These are phyloP conservation scores for Pichia deserticola DNA, from an alignment of 805 yeast species.

Conservation along the genomic window DNA sequence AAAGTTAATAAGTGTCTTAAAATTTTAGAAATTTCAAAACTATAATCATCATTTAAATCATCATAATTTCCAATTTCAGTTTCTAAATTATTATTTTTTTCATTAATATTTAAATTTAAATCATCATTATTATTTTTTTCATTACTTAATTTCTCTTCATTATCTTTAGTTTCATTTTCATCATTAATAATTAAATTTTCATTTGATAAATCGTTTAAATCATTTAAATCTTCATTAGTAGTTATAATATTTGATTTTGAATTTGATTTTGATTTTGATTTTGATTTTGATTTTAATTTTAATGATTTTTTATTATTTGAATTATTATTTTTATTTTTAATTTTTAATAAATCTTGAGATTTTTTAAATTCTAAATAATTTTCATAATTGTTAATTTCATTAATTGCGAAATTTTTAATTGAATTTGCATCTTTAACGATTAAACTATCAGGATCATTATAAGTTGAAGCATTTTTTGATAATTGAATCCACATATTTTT, in stretches of 20 bases:
- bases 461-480: constrained; percentile 61
- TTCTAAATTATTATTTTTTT: not conserved
- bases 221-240: too few relatives aligned
- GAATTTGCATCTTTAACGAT: constrained; percentile 60
- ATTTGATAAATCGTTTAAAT: too few relatives aligned
- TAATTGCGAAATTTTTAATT: constrained; percentile 48
- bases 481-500: constrained; percentile 55
- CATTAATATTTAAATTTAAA: not conserved
- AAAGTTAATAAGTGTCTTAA: constrained; percentile 10
- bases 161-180: not conserved
- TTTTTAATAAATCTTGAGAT: not conserved
- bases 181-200: not conserved
- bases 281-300: not conserved
- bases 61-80: not conserved
- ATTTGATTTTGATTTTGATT: not conserved
- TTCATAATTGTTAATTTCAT: constrained; percentile 36
- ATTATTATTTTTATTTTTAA: not conserved
- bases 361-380: not conserved
- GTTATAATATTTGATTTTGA: too few relatives aligned
- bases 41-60: constrained; percentile 10
- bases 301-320: not conserved
- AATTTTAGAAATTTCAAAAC: constrained; percentile 10
- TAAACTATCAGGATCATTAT: constrained; percentile 57
- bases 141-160: too few relatives aligned
- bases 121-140: not conserved